Conservation (phyloP, 1,139 yeast species). For the Nematodospora anomalae region DNA sequence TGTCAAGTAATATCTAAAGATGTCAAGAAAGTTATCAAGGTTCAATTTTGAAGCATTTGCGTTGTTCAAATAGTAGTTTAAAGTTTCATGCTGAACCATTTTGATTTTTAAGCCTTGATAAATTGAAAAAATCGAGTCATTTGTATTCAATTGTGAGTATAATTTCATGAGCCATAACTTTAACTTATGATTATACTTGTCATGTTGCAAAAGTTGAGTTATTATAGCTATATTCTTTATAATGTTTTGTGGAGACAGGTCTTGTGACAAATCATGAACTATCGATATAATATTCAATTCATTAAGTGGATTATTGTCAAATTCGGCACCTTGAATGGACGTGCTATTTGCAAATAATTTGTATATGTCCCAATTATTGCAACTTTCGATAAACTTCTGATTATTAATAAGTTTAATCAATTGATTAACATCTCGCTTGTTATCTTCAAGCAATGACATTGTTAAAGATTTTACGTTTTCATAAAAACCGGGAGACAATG, state of each 20-base stretch:
- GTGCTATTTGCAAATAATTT: constrained; percentile 13
- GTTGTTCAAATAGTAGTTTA: constrained; percentile 56
- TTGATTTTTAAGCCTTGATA: constrained; percentile 62
- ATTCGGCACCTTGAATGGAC: constrained; percentile 15
- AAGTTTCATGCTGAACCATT: constrained; percentile 76
- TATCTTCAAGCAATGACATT: background rate
- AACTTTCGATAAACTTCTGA: constrained; percentile 39
- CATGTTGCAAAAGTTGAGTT: constrained; percentile 48
- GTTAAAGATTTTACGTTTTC: constrained; percentile 14
- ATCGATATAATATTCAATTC: constrained; percentile 60
- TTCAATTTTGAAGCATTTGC: constrained; percentile 40
- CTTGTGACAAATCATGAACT: constrained; percentile 18
- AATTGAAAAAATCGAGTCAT: constrained; percentile 48
- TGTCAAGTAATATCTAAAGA: constrained; percentile 50
- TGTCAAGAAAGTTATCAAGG: constrained; percentile 28
- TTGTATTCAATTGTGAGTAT: constrained; percentile 60
- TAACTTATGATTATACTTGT: constrained; percentile 65
- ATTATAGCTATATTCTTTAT: constrained; percentile 43
- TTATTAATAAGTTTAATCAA: constrained; percentile 49
- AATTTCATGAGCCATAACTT: constrained; percentile 70
- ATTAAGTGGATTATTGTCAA: constrained; percentile 45
- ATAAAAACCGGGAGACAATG: constrained; percentile 15
- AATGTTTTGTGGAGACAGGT: constrained; percentile 14
- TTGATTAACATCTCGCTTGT: constrained; percentile 24
- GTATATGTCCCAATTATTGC: constrained; percentile 36